phyloP scores from a whole-genome alignment of 805 yeast genomes.

The Brettanomyces naardenensis region DNA sequence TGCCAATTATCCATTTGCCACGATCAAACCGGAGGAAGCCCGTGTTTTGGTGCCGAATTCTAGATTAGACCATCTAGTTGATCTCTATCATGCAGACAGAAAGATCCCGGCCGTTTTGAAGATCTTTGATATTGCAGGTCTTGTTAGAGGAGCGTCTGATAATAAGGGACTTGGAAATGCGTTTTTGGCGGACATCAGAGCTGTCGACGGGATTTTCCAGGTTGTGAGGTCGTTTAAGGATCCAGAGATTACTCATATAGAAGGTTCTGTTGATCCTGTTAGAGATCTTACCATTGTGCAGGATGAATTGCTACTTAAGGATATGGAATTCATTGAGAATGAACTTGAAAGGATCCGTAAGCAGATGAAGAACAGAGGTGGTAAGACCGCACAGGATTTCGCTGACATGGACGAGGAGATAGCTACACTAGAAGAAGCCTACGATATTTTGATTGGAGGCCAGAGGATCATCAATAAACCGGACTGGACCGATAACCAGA shows the following conservation, averaged over 20 bases:
- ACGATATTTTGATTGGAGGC: slow-evolving; percentile 72
- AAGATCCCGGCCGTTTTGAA: slow-evolving; percentile 49
- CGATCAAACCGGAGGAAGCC: slow-evolving; percentile 68
- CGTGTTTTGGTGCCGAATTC: slow-evolving; percentile 44
- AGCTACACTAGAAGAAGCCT: slow-evolving; percentile 68
- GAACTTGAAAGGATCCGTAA: slow-evolving; percentile 51
- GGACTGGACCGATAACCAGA: slow-evolving; percentile 84
- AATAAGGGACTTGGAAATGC: slow-evolving; percentile 75
- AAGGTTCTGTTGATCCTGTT: slow-evolving; percentile 54
- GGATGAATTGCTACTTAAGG: slow-evolving; percentile 60
- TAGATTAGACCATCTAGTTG: slow-evolving; percentile 39
- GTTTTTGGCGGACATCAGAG: slow-evolving; percentile 58
- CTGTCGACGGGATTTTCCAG: slow-evolving; percentile 66
- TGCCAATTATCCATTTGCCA: slow-evolving; percentile 67
- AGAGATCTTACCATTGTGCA: slow-evolving; percentile 56
- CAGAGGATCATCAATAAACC: slow-evolving; percentile 76
- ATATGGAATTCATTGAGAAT: slow-evolving; percentile 67
- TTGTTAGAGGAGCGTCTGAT: slow-evolving; percentile 52
- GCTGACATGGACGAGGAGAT: slow-evolving; percentile 78
- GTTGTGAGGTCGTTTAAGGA: slow-evolving; percentile 59
- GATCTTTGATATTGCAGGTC: slow-evolving; percentile 63
- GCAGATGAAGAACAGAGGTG: slow-evolving; percentile 68
- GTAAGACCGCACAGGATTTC: slow-evolving; percentile 63
- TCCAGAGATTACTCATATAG: slow-evolving; percentile 60
- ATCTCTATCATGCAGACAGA: slow-evolving; percentile 40